Percentiles rank a stretch among this genome's conserved stretches.
These are phyloP conservation scores for Phragmites australis DNA, from an alignment of 176 grass and related monocot species.

Conservation along the genomic window DNA sequence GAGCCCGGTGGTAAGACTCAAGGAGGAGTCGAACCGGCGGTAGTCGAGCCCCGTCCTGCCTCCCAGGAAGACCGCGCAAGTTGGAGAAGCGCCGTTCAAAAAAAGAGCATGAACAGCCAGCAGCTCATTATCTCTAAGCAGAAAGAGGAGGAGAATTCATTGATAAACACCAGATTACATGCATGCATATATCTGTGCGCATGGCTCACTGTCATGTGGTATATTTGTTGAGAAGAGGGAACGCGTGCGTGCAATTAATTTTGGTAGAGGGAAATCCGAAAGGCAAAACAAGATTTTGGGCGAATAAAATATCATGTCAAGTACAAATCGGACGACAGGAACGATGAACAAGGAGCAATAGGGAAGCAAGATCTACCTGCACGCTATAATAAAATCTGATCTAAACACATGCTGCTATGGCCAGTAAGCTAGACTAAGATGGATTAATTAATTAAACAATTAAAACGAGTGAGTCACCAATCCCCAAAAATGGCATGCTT, in stretches of 20 bases:
- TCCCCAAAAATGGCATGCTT: slow-evolving; percentile 34
- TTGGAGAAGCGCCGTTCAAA: too few relatives aligned
- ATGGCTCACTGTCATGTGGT: slow-evolving; percentile 27
- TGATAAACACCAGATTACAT: slow-evolving; percentile 15
- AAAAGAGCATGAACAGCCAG: neutral
- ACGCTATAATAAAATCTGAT: neutral
- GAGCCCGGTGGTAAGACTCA: too few relatives aligned
- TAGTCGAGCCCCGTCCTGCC: too few relatives aligned
- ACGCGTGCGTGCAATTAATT: neutral
- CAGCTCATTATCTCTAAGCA: neutral
- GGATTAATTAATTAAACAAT: slow-evolving; percentile 10
- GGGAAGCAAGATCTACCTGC: neutral
- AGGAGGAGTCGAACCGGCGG: too few relatives aligned
- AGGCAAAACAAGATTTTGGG: neutral
- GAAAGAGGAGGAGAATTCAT: neutral
- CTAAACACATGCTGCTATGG: neutral
- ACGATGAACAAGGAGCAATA: neutral
- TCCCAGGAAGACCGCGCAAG: too few relatives aligned
- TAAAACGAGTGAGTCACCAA: neutral
- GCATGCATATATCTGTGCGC: neutral
- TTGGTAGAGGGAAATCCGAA: neutral
- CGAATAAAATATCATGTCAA: neutral
- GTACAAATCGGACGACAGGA: slow-evolving; percentile 24
- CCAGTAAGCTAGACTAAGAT: neutral
- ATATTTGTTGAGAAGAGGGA: neutral